phyloP scores from a whole-genome alignment of 768 basidiomycete genomes.

The Pulveroboletus frians region DNA sequence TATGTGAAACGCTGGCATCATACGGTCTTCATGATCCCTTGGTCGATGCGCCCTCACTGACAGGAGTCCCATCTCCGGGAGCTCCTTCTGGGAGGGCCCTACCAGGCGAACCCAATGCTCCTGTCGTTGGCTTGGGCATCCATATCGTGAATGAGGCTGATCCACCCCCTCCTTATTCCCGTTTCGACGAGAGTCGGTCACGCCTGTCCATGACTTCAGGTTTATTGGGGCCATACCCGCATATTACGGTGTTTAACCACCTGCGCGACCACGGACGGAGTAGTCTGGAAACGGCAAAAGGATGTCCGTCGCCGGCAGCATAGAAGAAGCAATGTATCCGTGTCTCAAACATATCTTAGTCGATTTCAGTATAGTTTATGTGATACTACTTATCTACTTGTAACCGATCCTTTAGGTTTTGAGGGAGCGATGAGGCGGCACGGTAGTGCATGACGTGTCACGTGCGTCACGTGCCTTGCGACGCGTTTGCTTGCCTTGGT shows the following conservation, averaged over 20 bases:
- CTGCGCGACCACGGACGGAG: slow-evolving; percentile 1
- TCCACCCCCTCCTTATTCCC: slow-evolving; percentile 22
- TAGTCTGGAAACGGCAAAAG: neutral
- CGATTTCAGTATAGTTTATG: neutral
- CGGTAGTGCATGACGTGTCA: neutral
- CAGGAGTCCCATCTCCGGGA: slow-evolving; percentile 9
- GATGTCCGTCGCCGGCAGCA: neutral
- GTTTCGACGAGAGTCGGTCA: slow-evolving; percentile 19
- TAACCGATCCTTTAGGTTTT: neutral
- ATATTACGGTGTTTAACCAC: slow-evolving; percentile 8
- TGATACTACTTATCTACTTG: neutral
- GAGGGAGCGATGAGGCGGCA: neutral
- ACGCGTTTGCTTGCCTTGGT: slow-evolving; percentile 4
- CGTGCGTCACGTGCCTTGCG: slow-evolving; percentile 11
- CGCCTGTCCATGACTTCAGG: slow-evolving; percentile 8
- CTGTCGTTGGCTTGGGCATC: slow-evolving; percentile 2
- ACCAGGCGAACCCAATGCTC: neutral
- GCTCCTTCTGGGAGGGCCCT: neutral
- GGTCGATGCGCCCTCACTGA: slow-evolving; percentile 8
- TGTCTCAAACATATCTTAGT: neutral
- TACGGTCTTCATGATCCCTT: neutral
- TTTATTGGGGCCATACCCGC: slow-evolving; percentile 20
- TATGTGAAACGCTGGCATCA: neutral
- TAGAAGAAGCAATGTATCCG: neutral
- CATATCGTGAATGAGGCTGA: slow-evolving; percentile 1